A percentile compares a stretch with the other conserved stretches of the same genome.
Evolutionary conservation across 108 stramenopile genomes (phyloP).

Genomic region (Cyclotella kingstonii): DNA sequence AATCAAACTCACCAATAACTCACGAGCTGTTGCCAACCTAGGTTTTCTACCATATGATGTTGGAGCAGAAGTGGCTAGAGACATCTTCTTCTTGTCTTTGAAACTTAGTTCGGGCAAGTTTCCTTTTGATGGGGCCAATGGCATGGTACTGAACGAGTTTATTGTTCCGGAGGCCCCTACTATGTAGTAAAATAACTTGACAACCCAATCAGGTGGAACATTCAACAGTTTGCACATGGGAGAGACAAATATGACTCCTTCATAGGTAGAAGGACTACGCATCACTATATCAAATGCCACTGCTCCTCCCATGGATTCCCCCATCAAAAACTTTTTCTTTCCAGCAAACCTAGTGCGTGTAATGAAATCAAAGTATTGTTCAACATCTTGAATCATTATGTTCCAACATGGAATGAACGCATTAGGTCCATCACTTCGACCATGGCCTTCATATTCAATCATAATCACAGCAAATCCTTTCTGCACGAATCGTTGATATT

Average conservation of each 20-base stretch:
- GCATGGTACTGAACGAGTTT: constrained; percentile 35
- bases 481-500: constrained; percentile 46
- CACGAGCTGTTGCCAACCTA: constrained; percentile 63
- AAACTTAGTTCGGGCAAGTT: constrained; percentile 40
- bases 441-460: constrained; percentile 78
- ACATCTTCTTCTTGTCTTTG: constrained; percentile 50
- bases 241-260: constrained; percentile 58
- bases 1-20: constrained; percentile 53
- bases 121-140: constrained; percentile 50
- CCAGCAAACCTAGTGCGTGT: constrained; percentile 36
- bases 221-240: constrained; percentile 75
- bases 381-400: constrained; percentile 47
- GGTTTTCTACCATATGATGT: constrained; percentile 53
- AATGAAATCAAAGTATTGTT: constrained; percentile 44
- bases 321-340: constrained; percentile 56
- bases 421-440: constrained; percentile 52
- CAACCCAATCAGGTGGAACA: constrained; percentile 57
- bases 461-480: constrained; percentile 58
- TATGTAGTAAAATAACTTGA: constrained; percentile 39
- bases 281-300: constrained; percentile 51
- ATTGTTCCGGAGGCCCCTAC: constrained; percentile 48
- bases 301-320: constrained; percentile 76
- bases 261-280: constrained; percentile 32
- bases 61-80: constrained; percentile 22
- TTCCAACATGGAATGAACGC: constrained; percentile 51